phyloP scores from a whole-genome alignment of 2,329 filamentous ascomycete genomes.

The Colletotrichum liriopes region DNA sequence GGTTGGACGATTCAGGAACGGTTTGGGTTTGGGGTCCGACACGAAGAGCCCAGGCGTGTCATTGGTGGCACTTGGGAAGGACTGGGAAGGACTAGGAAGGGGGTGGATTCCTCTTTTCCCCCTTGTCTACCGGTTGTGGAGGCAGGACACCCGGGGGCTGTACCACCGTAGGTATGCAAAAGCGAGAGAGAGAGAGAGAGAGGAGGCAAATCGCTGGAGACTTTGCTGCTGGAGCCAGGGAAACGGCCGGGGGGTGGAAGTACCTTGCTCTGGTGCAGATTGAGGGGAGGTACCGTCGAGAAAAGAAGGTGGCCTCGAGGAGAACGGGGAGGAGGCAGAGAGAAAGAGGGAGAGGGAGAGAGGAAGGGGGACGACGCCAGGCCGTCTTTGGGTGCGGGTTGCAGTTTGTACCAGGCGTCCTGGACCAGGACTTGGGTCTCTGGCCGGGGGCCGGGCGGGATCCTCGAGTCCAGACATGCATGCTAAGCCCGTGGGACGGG shows the following conservation, averaged over 20 bases:
- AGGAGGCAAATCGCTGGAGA: constrained; percentile 23
- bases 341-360: neutral
- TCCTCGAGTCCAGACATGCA: neutral
- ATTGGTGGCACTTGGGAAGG: constrained; percentile 30
- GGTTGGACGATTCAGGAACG: constrained; percentile 44
- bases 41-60: constrained; percentile 26
- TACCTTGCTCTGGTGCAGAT: neutral
- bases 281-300: neutral
- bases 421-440: neutral
- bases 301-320: neutral
- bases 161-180: constrained; percentile 4
- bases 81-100: neutral
- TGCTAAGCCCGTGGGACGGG: neutral
- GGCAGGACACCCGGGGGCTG: constrained; percentile 22
- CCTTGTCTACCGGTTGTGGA: constrained; percentile 21
- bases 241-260: neutral
- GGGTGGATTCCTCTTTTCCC: constrained; percentile 4
- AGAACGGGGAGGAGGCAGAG: neutral
- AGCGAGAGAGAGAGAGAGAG: neutral
- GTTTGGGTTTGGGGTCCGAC: constrained; percentile 43
- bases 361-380: constrained; percentile 1
- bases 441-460: neutral
- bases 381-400: constrained; percentile 21
- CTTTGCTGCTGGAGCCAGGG: constrained; percentile 4
- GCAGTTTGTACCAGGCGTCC: constrained; percentile 15